phyloP scores from a whole-genome alignment of 106 monocot species.

The Dioscorea zingiberensis region DNA sequence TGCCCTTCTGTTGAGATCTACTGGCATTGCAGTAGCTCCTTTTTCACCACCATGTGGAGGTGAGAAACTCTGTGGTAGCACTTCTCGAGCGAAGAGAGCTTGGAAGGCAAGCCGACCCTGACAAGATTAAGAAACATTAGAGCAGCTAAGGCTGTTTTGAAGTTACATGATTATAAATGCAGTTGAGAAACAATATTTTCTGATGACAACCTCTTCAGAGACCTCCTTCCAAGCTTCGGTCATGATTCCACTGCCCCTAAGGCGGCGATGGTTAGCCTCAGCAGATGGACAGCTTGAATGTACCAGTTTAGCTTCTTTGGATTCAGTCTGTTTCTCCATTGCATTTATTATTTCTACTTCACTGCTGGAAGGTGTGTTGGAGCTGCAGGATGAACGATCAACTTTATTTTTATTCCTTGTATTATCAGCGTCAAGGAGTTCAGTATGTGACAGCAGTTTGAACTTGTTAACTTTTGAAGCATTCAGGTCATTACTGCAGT shows the following conservation, averaged over 20 bases:
- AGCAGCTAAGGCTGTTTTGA: slow-evolving; percentile 11
- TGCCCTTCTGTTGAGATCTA: slow-evolving; percentile 42
- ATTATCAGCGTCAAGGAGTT: slow-evolving; percentile 10
- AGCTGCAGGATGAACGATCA: slow-evolving; percentile 74
- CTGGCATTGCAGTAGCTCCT: slow-evolving; percentile 10
- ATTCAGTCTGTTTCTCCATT: slow-evolving; percentile 22
- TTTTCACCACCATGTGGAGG: slow-evolving; percentile 23
- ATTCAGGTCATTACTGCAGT: slow-evolving; percentile 16
- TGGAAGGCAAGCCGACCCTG: slow-evolving; percentile 90
- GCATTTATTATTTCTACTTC: slow-evolving; percentile 39
- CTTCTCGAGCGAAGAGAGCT: slow-evolving; percentile 68
- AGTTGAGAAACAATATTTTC: neutral
- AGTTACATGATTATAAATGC: neutral
- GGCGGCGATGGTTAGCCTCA: slow-evolving; percentile 31
- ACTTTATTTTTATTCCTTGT: slow-evolving; percentile 33
- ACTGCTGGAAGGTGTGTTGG: slow-evolving; percentile 75
- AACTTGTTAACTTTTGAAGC: neutral
- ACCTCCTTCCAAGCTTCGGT: slow-evolving; percentile 85
- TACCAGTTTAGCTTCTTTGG: slow-evolving; percentile 13
- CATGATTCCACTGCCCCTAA: slow-evolving; percentile 28
- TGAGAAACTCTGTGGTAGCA: slow-evolving; percentile 91
- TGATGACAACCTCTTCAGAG: slow-evolving; percentile 69
- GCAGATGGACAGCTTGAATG: slow-evolving; percentile 13
- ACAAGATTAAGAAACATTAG: slow-evolving; percentile 35
- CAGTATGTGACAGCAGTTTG: slow-evolving; percentile 1